Evolutionary conservation across 2,329 filamentous ascomycete species (phyloP), one percentile per base, ranked within the genome.

Genomic region (Akanthomyces dipterigenus): DNA sequence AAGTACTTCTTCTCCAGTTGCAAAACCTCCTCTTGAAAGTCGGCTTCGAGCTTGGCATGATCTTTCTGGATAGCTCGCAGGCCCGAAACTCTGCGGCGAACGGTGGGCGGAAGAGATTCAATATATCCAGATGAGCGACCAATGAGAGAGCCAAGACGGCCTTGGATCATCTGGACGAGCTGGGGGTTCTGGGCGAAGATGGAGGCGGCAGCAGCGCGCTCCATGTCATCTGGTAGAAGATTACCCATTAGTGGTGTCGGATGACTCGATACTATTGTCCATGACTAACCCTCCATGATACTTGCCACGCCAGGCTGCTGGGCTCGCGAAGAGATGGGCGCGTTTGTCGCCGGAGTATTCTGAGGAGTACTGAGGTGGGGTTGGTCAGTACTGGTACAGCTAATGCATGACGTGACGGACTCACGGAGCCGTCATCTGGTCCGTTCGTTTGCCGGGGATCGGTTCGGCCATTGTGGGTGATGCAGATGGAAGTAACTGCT

Each of bases 1-100:
- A 98, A 98, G 79, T 96, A 99, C 81, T 97, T 97, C 86, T 99
- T 99, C 84, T 99, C 95, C 31, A 99, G 86, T 77, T 97, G 88
- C 63, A 99, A 85, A 64, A 99, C 93, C 80, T 98, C 96, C 77
- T 98, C 93, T 77, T 99, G 96, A 78, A 99, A 98, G 78, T 97
- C 89, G 59, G 92, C 91, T 82, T 99, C 96, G 70, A 99, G 88
- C 81, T 98, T 97, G 64, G 93, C 91, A 80, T 99, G 95, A 71
- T 98, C 93, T 79, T 97, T 97, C 80, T 99, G 95, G 69, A 99
- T 92, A 68, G 93, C 96, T 82, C 98, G 97, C 65, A 99, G 84
- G 68, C 95, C 96, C 64, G 93, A 88, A 67, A 99, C 93, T 73
- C 95, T 93, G 74, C 90, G 91, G 76, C 93, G 92, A 70, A 99